Base-by-base conservation (phyloP, 768 basidiomycete genomes). In the Myochromella boudieri region DNA sequence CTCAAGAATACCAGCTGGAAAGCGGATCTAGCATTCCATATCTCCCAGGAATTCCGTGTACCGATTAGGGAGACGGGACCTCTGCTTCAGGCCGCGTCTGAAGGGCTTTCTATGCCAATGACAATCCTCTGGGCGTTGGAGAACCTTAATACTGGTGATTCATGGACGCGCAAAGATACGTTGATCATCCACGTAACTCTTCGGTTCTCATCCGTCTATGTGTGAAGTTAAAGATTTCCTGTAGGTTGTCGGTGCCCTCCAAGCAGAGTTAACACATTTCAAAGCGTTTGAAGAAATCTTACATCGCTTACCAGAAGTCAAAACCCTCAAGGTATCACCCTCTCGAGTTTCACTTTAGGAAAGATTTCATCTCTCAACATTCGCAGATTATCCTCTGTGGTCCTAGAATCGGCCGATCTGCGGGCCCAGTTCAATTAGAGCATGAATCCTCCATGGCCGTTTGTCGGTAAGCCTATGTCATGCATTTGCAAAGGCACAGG, bases 231-330 rank as follows among this genome's bases (percentile, higher is more conserved):
- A n/a, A n/a, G n/a, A n/a, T n/a, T 17, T 11, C 37, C 32, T 1
- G 9, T 24, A 68, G 66, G 44, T 68, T 1, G 41, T 68, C 5
- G 67, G 67, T 1, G 59, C 66, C 6, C 45, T 50, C 15, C 26
- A 59, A 10, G 51, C 50, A 11, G 66, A 68, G 31, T 21, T 62
- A 8, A 15, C 39, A 26, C 33, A 53, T 39, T 48, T 51, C 3
- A 37, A 48, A 14, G 42, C 60, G 0, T 68, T 70, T 43, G 68
- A 70, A 45, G 67, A 68, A 40, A 62, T 68, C n/a, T 39, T 70
- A 6, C 67, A 70, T 44, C 60, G 67, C 22, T 49, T 66, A n/a
- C 68, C 67, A 2, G 46, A 48, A 25, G 58, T 68, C 8, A 61
- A 67, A 22, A 54, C 38, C 0, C 48, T 70, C 21, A 59, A 61